These are phyloP conservation scores for Starmerella bombicola DNA, from an alignment of 805 yeast species.

Conservation along the genomic window DNA sequence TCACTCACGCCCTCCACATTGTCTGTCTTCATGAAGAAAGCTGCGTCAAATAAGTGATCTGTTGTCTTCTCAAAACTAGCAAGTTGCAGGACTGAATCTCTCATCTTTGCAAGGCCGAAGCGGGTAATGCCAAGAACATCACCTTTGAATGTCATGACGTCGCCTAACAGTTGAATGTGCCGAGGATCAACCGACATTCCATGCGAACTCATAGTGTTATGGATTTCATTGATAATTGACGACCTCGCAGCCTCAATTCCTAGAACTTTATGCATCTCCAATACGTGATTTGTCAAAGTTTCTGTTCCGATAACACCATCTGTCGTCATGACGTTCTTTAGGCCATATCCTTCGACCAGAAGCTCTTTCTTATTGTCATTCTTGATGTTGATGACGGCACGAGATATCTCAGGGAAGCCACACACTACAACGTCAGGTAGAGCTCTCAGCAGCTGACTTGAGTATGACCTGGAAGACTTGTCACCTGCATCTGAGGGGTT, in stretches of 20 bases:
- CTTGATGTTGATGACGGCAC: constrained; percentile 91
- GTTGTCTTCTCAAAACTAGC: constrained; percentile 98
- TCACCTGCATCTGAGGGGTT: constrained; percentile 18
- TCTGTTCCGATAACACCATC: constrained; percentile 88
- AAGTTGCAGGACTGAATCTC: constrained; percentile 91
- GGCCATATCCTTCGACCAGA: constrained; percentile 94
- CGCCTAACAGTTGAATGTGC: constrained; percentile 93
- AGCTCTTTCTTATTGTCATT: constrained; percentile 75
- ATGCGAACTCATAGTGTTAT: constrained; percentile 95
- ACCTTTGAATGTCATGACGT: constrained; percentile 97
- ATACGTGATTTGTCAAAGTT: constrained; percentile 81
- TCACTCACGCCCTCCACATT: constrained; percentile 95
- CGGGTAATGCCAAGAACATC: constrained; percentile 96
- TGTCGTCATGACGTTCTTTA: constrained; percentile 91
- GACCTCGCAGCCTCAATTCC: constrained; percentile 98
- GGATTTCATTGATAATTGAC: constrained; percentile 86
- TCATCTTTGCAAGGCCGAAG: constrained; percentile 95
- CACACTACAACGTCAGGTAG: constrained; percentile 82
- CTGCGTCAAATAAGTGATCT: constrained; percentile 95
- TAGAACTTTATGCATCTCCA: constrained; percentile 76
- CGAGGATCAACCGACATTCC: constrained; percentile 99
- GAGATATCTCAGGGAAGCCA: constrained; percentile 79
- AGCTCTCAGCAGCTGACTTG: constrained; percentile 55
- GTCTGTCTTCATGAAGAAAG: constrained; percentile 94
- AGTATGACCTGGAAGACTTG: constrained; percentile 2